Conservation (phyloP, 106 monocot species). For the Dendrobium nobile region DNA sequence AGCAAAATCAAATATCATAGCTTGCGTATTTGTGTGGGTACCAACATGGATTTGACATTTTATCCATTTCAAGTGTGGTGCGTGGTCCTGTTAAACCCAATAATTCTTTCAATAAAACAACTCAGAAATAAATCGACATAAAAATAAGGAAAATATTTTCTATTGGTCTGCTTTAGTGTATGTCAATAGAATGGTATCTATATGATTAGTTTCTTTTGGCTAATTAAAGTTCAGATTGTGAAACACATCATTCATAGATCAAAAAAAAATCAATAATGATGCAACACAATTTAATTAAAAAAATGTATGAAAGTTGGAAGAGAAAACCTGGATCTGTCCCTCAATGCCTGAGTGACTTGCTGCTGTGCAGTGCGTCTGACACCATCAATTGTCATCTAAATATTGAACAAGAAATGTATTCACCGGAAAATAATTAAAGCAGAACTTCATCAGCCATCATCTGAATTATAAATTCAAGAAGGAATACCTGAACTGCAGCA, state of each 20-base stretch:
- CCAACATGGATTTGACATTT: neutral
- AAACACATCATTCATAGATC: neutral
- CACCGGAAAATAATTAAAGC: neutral
- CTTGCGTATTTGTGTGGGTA: neutral
- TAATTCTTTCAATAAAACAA: neutral
- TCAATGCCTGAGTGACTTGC: slow-evolving; percentile 65
- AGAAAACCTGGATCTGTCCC: slow-evolving; percentile 78
- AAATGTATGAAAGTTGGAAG: slow-evolving; percentile 11
- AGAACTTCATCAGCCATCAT: slow-evolving; percentile 1
- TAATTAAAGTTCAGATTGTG: neutral
- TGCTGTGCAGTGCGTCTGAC: slow-evolving; percentile 89
- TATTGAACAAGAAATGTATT: slow-evolving; percentile 11
- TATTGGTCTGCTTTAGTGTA: neutral
- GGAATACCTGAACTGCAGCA: slow-evolving; percentile 83
- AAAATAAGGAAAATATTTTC: neutral
- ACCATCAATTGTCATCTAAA: slow-evolving; percentile 91
- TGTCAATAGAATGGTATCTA: neutral
- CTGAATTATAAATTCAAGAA: neutral
- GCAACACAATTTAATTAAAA: neutral
- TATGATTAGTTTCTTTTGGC: neutral
- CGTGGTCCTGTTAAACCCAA: neutral
- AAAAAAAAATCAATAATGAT: neutral
- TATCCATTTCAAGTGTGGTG: neutral
- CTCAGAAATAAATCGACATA: neutral
- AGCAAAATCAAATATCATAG: neutral